Base-by-base conservation (phyloP, 441 rosid genomes). In the Populus hybrid region DNA sequence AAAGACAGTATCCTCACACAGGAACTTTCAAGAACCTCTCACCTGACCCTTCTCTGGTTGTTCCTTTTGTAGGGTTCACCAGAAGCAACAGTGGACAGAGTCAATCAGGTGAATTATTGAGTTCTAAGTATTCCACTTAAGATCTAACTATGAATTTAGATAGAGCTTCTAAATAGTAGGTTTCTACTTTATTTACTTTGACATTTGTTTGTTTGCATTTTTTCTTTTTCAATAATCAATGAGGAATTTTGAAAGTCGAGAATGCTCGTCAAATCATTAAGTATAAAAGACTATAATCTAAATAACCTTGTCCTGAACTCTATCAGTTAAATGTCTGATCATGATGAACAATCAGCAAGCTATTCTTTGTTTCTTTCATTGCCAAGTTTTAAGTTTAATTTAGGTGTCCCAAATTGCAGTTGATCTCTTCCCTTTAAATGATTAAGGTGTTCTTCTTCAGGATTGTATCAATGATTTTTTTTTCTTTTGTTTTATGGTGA, bases 101-200 rank as follows among this genome's bases (percentile, higher is more conserved):
- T 40, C 80, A 64, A 21, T 76, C 78, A 76, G 81, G 85, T 79
- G 69, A 74, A 74, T 77, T 61, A 45, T 11, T 73, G 31, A 40
- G 71, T 63, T 68, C 35, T 74, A 6, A 4, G 4, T 33, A 26
- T 65, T 66, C 42, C n/a, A 28, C 9, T 9, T 65, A 40, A 65
- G 38, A 65, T 74, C 16, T 14, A 42, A 33, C 9, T 21, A 7
- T 12, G 56, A 38, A 40, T 74, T 16, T 6, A 23, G 26, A 6
- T 64, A 38, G 38, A 42, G 10, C 71, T 66, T 64, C 16, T 64
- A 21, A 64, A 14, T 10, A 21, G 4, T 18, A 73, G 12, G 6
- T 14, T 23, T 71, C 12, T 63, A 35, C 26, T 61, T 33, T 35
- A 7, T 61, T 21, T 73, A 12, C 64, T 10, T 61, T 71, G 35